Percentiles rank a stretch among this genome's conserved stretches.
phyloP scores from a whole-genome alignment of 441 rosid genomes.

The Omphalea diandra region DNA sequence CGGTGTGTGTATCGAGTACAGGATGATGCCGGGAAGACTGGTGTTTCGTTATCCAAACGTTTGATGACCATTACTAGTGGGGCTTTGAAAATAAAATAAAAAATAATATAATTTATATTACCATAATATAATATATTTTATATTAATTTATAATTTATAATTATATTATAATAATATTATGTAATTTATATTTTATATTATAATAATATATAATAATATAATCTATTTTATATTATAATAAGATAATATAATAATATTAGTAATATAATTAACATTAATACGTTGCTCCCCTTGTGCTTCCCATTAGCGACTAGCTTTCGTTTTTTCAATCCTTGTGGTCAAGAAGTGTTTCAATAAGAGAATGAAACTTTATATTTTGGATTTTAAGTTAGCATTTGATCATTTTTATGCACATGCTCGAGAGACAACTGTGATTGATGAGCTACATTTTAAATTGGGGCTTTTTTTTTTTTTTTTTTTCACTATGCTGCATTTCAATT shows the following conservation, averaged over 20 bases:
- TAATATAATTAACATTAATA: slow-evolving; percentile 66
- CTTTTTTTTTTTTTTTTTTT: too few relatives aligned
- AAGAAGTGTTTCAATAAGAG: slow-evolving; percentile 52
- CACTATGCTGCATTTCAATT: too few relatives aligned
- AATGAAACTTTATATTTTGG: slow-evolving; percentile 63
- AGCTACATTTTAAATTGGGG: too few relatives aligned
- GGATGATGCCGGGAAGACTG: slow-evolving; percentile 56
- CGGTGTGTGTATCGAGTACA: slow-evolving; percentile 68
- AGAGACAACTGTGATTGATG: slow-evolving; percentile 76
- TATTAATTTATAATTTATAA: too few relatives aligned
- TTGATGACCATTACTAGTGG: slow-evolving; percentile 76
- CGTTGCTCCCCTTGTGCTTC: slow-evolving; percentile 69
- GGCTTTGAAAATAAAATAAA: too few relatives aligned
- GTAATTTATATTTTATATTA: too few relatives aligned
- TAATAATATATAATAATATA: too few relatives aligned
- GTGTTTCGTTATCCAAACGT: slow-evolving; percentile 67
- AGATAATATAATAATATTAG: too few relatives aligned
- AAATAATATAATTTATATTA: too few relatives aligned
- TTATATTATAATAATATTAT: too few relatives aligned
- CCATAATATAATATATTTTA: too few relatives aligned
- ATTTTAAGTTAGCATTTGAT: slow-evolving; percentile 72
- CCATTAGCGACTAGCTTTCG: slow-evolving; percentile 68
- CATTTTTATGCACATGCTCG: slow-evolving; percentile 79
- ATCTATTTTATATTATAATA: too few relatives aligned
- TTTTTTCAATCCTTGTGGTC: slow-evolving; percentile 55